Percentiles rank a stretch among this genome's conserved stretches.
Conservation (phyloP, 2,329 filamentous ascomycete genomes). For the Knufia fluminis region DNA sequence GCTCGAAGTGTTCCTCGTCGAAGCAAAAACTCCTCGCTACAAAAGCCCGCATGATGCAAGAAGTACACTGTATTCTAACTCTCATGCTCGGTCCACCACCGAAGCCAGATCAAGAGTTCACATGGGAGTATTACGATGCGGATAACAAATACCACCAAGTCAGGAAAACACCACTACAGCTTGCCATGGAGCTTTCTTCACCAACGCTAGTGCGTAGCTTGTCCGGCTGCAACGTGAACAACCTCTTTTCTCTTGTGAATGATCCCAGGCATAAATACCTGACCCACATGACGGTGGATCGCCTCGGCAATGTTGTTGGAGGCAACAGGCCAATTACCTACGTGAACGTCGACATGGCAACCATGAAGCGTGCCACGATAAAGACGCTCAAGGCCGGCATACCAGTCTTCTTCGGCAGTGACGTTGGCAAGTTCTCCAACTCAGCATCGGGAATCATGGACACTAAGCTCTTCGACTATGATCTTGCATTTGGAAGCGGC, state of each 20-base stretch:
- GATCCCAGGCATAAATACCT: conserved; percentile 71
- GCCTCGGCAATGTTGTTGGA: conserved; percentile 73
- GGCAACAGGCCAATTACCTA: conserved; percentile 63
- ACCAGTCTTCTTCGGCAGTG: conserved; percentile 80
- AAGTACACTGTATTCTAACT: conserved; percentile 73
- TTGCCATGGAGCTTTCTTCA: conserved; percentile 59
- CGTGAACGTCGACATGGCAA: conserved; percentile 67
- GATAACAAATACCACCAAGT: conserved; percentile 55
- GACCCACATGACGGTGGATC: conserved; percentile 63
- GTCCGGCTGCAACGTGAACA: conserved; percentile 50
- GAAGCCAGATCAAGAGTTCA: conserved; percentile 57
- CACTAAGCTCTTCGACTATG: conserved; percentile 64
- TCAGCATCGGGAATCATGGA: conserved; percentile 67
- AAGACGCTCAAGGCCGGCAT: conserved; percentile 68
- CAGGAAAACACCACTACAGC: conserved; percentile 57
- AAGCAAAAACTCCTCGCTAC: conserved; percentile 37
- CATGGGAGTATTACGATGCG: conserved; percentile 70
- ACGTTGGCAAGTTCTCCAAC: conserved; percentile 77
- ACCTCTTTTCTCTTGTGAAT: conserved; percentile 73
- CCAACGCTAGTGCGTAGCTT: conserved; percentile 49
- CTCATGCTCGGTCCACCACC: conserved; percentile 75
- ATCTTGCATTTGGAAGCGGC: conserved; percentile 56
- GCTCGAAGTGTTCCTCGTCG: conserved; percentile 28
- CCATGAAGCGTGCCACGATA: conserved; percentile 65
- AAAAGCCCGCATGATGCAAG: conserved; percentile 68